Evolutionary conservation across 495 filamentous ascomycete species (phyloP).

Genomic region (Penicillium arizonense): DNA sequence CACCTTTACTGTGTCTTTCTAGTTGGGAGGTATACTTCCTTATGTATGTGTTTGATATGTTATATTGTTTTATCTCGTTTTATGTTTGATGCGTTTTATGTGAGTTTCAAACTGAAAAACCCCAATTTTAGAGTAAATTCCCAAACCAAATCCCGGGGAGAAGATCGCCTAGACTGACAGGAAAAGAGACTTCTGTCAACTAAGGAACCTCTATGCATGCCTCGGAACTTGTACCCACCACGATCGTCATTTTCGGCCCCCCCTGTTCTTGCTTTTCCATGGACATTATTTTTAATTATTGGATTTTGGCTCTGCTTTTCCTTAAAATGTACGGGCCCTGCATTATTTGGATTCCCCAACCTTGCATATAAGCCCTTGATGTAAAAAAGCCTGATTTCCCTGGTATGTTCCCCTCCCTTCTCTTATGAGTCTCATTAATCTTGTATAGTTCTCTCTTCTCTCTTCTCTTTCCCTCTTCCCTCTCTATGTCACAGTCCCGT

Average conservation of each 20-base stretch:
- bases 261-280: conserved; percentile 36
- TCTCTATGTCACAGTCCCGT: conserved; percentile 43
- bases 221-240: conserved; percentile 32
- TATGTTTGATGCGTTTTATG: too few relatives aligned
- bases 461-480: conserved; percentile 5
- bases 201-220: conserved; percentile 21
- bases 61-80: conserved; percentile 3
- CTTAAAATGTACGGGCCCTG: conserved; percentile 28
- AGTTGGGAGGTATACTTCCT: too few relatives aligned
- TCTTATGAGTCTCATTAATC: neutral
- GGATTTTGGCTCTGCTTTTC: conserved; percentile 8
- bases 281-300: conserved; percentile 22
- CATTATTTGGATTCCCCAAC: conserved; percentile 31
- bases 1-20: neutral
- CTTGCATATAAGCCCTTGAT: conserved; percentile 29
- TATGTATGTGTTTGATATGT: neutral
- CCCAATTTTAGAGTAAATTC: neutral
- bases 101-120: too few relatives aligned
- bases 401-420: conserved; percentile 6
- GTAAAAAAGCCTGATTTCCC: conserved; percentile 23
- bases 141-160: neutral
- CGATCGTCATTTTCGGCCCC: conserved; percentile 45
- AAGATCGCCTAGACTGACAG: conserved; percentile 21
- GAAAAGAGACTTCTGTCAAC: conserved; percentile 27
- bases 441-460: neutral